Evolutionary conservation across 805 yeast genomes (phyloP).

Genomic region (Kazachstania taianensis): DNA sequence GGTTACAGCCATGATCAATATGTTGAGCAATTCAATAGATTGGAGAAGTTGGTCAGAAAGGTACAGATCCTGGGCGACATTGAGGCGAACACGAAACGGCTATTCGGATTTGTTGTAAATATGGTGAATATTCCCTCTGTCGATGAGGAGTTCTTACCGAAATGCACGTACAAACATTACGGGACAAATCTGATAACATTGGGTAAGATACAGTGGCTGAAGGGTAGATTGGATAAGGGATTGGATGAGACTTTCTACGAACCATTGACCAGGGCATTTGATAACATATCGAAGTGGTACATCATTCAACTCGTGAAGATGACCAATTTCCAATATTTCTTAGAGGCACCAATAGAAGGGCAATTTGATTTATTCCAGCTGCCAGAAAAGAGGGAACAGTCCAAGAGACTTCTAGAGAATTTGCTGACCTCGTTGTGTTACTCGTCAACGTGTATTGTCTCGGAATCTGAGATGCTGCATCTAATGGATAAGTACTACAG

Average conservation of each 20-base stretch:
- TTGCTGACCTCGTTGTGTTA: constrained; percentile 3
- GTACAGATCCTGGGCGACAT: constrained; percentile 8
- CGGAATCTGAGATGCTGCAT: constrained; percentile 2
- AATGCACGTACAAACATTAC: constrained; percentile 8
- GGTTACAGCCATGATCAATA: too few species aligned
- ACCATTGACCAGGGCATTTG: constrained; percentile 8
- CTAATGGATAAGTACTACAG: constrained; percentile 7
- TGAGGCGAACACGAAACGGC: constrained; percentile 4
- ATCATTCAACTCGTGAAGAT: constrained; percentile 11
- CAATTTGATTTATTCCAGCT: neutral
- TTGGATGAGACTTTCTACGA: constrained; percentile 2
- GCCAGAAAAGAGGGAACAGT: constrained; percentile 2
- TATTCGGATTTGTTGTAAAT: constrained; percentile 1
- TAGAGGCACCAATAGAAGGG: constrained; percentile 2
- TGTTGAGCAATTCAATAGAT: too few species aligned
- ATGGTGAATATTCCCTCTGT: constrained; percentile 2
- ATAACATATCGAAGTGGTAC: constrained; percentile 12
- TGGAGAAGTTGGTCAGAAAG: constrained; percentile 10
- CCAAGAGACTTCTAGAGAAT: constrained; percentile 7
- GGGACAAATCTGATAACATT: constrained; percentile 9
- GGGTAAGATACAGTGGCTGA: constrained; percentile 9
- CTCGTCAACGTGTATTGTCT: constrained; percentile 4
- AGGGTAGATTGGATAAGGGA: neutral
- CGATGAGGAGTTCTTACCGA: constrained; percentile 5
- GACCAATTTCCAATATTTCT: constrained; percentile 6